Evolutionary conservation across 2,329 filamentous ascomycete genomes (phyloP), one percentile per base, ranked within the genome.

Genomic region (Neonectria coccinea): DNA sequence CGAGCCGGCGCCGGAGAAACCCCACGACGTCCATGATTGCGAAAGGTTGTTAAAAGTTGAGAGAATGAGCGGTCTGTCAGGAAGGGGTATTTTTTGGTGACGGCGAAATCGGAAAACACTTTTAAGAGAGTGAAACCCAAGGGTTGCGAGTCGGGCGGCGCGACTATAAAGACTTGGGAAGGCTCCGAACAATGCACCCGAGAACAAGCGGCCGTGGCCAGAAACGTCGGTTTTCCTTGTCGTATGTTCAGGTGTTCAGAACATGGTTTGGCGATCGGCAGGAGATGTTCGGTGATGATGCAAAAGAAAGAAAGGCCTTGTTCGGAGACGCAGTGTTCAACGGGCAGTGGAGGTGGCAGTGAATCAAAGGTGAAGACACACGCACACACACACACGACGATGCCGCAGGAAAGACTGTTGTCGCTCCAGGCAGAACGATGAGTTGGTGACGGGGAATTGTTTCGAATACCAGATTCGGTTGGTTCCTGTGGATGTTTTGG

Each of bases 21-120:
- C 77, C 75, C 77, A 82, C 83, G 64, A 66, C 41, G 59, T 54
- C 65, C 50, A 56, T 66, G 36, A 48, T 62, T 62, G 64, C 48
- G 57, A 33, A 47, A 60, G 63, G 67, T 61, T 64, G 52, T 14
- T 51, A 42, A 33, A 22, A 62, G 63, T 65, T 53, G 64, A 39
- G 41, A 56, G 45, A 67, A 51, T 54, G 67, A 61, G 36, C 25
- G 51, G 39, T 47, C 59, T 50, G 20, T 56, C 36, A 36, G 11
- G 11, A 42, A 48, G 20, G 48, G 1, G n/a, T n/a, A 18, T 61
- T 52, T 47, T 58, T 51, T 64, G 65, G 67, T 42, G 39, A 58
- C 62, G 18, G 56, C 48, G 11, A 58, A 56, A 59, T 64, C 42
- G 42, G 51, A 16, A 29, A 11, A 22, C 42, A 48, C 56, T 54